These are phyloP conservation scores for Kodamaea kakaduensis DNA, from an alignment of 805 yeast species.

Conservation along the genomic window DNA sequence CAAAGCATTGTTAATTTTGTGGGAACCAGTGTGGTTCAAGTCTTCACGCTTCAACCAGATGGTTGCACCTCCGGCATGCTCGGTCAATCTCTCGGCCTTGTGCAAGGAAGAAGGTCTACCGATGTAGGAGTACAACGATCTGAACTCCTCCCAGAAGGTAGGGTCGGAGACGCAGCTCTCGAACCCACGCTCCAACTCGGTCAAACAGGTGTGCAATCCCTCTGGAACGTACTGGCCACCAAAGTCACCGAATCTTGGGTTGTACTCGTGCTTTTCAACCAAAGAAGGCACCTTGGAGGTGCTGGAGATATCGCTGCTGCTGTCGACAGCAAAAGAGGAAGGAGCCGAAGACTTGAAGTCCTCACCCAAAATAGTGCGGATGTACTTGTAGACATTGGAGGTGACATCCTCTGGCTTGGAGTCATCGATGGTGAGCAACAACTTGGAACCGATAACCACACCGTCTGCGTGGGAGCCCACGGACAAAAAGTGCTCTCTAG, in stretches of 20 bases:
- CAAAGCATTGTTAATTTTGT: constrained; percentile 78
- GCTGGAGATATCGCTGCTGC: constrained; percentile 14
- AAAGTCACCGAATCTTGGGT: constrained; percentile 84
- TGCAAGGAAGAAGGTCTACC: constrained; percentile 96
- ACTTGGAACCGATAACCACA: constrained; percentile 90
- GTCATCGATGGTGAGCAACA: constrained; percentile 66
- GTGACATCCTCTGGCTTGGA: constrained; percentile 60
- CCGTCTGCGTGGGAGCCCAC: constrained; percentile 88
- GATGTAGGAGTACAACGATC: constrained; percentile 79
- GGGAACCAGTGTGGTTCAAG: constrained; percentile 84
- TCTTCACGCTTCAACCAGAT: constrained; percentile 99
- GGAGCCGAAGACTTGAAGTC: constrained; percentile 34
- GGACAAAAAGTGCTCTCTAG: constrained; percentile 79
- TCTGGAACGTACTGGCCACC: constrained; percentile 99
- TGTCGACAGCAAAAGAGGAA: constrained; percentile 17
- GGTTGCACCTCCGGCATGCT: constrained; percentile 83
- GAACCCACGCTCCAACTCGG: constrained; percentile 84
- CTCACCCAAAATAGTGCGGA: constrained; percentile 63
- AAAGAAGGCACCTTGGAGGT: constrained; percentile 29
- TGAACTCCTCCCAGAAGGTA: constrained; percentile 88
- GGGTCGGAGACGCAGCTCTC: constrained; percentile 88
- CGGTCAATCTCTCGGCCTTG: constrained; percentile 83
- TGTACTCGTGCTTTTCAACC: constrained; percentile 61
- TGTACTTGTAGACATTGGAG: constrained; percentile 62
- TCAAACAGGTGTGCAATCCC: constrained; percentile 84